These are phyloP conservation scores for Kodamaea hsintzibuensis DNA, from an alignment of 805 yeast species.

Conservation along the genomic window DNA sequence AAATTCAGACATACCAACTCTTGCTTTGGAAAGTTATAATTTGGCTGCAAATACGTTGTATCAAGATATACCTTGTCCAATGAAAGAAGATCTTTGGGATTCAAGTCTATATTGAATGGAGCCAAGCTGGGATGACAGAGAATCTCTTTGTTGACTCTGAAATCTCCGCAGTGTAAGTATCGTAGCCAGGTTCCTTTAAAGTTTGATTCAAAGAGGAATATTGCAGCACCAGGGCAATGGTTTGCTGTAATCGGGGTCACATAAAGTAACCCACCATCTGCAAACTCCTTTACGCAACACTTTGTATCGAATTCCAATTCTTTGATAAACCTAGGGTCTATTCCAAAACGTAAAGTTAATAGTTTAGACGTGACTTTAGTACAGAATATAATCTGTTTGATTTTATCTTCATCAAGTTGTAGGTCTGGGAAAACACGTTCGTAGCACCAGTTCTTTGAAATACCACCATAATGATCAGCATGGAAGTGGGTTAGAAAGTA, in stretches of 20 bases:
- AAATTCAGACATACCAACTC: slow-evolving; percentile 60
- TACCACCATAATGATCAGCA: slow-evolving; percentile 91
- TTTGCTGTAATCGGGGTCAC: slow-evolving; percentile 81
- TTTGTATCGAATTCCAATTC: slow-evolving; percentile 41
- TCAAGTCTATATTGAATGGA: slow-evolving; percentile 18
- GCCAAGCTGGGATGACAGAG: slow-evolving; percentile 37
- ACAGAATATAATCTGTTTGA: slow-evolving; percentile 63
- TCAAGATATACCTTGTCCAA: slow-evolving; percentile 77
- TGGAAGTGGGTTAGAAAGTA: slow-evolving; percentile 85
- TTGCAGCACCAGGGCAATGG: slow-evolving; percentile 95
- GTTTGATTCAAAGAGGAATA: slow-evolving; percentile 65
- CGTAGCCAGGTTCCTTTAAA: slow-evolving; percentile 23
- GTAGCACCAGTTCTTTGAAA: slow-evolving; percentile 69
- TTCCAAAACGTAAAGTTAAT: slow-evolving; percentile 52
- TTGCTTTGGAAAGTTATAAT: slow-evolving; percentile 77
- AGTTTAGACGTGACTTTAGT: slow-evolving; percentile 68
- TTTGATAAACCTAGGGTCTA: slow-evolving; percentile 49
- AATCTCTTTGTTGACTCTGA: slow-evolving; percentile 64
- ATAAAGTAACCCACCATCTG: slow-evolving; percentile 32
- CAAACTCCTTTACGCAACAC: slow-evolving; percentile 23
- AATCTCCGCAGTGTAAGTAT: slow-evolving; percentile 90
- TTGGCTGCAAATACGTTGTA: slow-evolving; percentile 83
- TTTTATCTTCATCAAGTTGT: slow-evolving; percentile 22
- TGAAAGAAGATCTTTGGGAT: slow-evolving; percentile 6
- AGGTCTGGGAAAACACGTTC: slow-evolving; percentile 35